Evolutionary conservation across 805 yeast genomes (phyloP), one percentile per base, ranked within the genome.

Genomic region (Wickerhamiella sergipiensis): DNA sequence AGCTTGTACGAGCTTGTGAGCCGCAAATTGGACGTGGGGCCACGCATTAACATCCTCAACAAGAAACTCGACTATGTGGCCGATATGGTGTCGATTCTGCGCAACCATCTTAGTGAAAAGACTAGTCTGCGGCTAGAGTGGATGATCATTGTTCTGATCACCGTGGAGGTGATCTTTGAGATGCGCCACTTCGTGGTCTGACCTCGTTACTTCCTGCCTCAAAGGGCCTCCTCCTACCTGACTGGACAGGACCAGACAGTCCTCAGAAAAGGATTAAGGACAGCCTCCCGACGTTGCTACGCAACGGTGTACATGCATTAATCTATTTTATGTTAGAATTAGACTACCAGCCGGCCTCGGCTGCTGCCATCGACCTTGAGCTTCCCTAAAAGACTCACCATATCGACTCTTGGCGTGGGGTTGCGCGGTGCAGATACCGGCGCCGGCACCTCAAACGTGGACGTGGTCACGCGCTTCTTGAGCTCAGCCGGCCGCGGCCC

Each of bases 51-150:
- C 29, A 86, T 88, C 36, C 68, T 89, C 62, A 89, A 89, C 64
- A 75, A 88, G 50, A 88, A 88, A 63, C 68, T 89, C 53, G 97
- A 89, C 64, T 89, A 89, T 66, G 87, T 94, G 1, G 81, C 94
- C 0, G 96, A 89, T 54, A 95, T 88, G 62, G 83, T 86, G 15
- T 74, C 86, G 12, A 89, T 88, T 2, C 69, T 89, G 38, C 71
- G 88, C 55, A 76, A 82, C 19, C 82, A 87, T 3, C 64, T 87
- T 53, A 83, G 80, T 51, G 95, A 88, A 58, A 79, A 80, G 57
- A 84, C 83, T 53, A 75, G 90, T 33, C 75, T 85, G 2, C 70
- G 87, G 19, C 69, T 89, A 45, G 97, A 89, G 63, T 85, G 94
- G 94, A 83, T 87, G 64, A 87, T 89, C 58, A 86, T 89, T 49